phyloP scores from a whole-genome alignment of 192 early-diverging fungal genomes.

The Rhizophagus prolifer region DNA sequence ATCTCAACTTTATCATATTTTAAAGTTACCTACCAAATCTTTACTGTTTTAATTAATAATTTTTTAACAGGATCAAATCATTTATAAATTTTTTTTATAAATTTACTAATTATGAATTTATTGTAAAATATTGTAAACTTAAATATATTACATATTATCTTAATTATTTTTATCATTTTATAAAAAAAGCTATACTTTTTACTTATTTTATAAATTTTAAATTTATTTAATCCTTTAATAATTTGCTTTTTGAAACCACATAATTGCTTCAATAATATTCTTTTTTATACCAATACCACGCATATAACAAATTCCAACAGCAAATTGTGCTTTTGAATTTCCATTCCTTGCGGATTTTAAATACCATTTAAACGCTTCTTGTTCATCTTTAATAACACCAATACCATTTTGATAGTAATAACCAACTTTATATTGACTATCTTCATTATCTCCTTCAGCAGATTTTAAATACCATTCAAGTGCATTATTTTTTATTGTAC shows the following conservation, averaged over 20 bases:
- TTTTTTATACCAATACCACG: conserved; percentile 57
- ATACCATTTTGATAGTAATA: background rate
- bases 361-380: conserved; percentile 62
- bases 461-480: conserved; percentile 30
- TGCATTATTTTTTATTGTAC: conserved; percentile 57
- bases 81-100: too few species aligned
- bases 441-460: conserved; percentile 35
- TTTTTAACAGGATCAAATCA: too few species aligned
- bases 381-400: background rate
- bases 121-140: too few species aligned
- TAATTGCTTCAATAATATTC: conserved; percentile 26
- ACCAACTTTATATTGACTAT: background rate
- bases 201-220: too few species aligned
- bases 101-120: too few species aligned
- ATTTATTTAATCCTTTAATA: too few species aligned
- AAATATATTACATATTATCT: too few species aligned
- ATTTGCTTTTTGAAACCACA: background rate
- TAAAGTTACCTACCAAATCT: too few species aligned
- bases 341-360: conserved; percentile 52
- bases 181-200: too few species aligned
- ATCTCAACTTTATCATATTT: too few species aligned
- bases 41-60: too few species aligned
- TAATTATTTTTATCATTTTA: too few species aligned
- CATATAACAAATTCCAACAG: conserved; percentile 57
- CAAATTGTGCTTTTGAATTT: conserved; percentile 53